Conservation (phyloP, 169 alveolate species). For the Toxoplasma gondii region DNA sequence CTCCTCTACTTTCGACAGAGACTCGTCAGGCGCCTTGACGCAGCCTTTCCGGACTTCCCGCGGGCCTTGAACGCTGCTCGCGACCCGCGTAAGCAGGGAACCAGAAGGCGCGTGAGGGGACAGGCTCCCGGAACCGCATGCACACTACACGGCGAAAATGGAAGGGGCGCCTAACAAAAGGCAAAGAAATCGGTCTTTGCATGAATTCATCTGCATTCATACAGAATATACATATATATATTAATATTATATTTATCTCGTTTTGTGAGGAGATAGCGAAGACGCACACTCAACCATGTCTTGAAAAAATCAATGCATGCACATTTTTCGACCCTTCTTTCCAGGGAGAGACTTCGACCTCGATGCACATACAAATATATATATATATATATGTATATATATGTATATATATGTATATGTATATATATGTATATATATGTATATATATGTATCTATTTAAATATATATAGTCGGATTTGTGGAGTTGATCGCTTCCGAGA, state of each 20-base stretch:
- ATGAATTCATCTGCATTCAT: neutral
- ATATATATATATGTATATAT: neutral
- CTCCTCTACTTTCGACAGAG: constrained; percentile 86
- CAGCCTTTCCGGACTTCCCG: constrained; percentile 86
- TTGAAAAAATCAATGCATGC: no score
- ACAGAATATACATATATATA: neutral
- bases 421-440: neutral
- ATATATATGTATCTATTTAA: neutral
- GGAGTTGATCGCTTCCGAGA: neutral
- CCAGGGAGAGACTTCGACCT: no score
- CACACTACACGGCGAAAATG: no score
- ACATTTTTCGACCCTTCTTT: no score
- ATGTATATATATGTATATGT: neutral
- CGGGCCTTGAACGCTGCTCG: constrained; percentile 76
- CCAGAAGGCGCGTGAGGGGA: neutral
- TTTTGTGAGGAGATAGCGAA: no score
- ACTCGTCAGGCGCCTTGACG: constrained; percentile 85
- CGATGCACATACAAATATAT: neutral
- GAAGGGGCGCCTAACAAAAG: no score
- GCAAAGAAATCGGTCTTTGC: no score
- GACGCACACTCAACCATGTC: no score
- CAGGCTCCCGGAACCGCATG: no score
- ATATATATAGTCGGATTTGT: neutral
- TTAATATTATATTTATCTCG: no score
- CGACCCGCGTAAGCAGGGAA: constrained; percentile 50